Percentiles rank a stretch among this genome's conserved stretches.
Evolutionary conservation across 1,284 basidiomycete species (phyloP).

Genomic region (Malassezia dermatis): DNA sequence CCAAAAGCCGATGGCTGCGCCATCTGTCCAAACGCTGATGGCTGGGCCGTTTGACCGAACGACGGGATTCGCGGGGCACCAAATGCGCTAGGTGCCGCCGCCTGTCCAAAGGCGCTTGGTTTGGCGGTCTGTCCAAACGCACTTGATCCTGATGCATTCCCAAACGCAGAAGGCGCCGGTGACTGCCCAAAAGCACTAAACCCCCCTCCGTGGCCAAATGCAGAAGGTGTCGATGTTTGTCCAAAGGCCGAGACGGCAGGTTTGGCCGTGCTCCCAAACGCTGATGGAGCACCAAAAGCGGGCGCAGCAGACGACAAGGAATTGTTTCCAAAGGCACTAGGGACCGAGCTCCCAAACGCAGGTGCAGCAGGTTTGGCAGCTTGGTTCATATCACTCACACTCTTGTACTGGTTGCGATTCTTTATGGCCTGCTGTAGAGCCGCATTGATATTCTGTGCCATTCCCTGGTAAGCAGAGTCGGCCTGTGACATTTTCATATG

Average conservation of each 20-base stretch:
- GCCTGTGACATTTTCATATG: slow-evolving; percentile 3
- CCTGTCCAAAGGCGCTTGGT: slow-evolving; percentile 7
- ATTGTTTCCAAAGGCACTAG: slow-evolving; percentile 1
- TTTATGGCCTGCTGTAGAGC: slow-evolving; percentile 9
- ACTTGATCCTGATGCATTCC: not conserved
- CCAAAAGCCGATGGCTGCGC: not conserved
- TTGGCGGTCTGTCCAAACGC: slow-evolving; percentile 8
- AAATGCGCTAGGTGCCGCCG: slow-evolving; percentile 5
- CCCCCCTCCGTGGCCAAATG: not conserved
- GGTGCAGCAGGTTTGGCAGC: not conserved
- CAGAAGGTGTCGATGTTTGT: not conserved
- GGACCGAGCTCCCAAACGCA: not conserved
- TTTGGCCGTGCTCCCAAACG: not conserved
- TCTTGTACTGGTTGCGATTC: slow-evolving; percentile 7
- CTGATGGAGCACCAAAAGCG: slow-evolving; percentile 3
- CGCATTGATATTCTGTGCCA: not conserved
- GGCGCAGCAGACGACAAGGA: not conserved
- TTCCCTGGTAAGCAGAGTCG: slow-evolving; percentile 5
- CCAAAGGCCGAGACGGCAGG: not conserved
- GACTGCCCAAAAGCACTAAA: not conserved
- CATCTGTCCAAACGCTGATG: not conserved
- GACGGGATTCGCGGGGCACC: not conserved
- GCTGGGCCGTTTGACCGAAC: not conserved
- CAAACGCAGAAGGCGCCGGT: slow-evolving; percentile 5
- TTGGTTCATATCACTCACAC: not conserved